These are phyloP conservation scores for Microthlaspi erraticum DNA, from an alignment of 345 rosid genomes.

Conservation along the genomic window DNA sequence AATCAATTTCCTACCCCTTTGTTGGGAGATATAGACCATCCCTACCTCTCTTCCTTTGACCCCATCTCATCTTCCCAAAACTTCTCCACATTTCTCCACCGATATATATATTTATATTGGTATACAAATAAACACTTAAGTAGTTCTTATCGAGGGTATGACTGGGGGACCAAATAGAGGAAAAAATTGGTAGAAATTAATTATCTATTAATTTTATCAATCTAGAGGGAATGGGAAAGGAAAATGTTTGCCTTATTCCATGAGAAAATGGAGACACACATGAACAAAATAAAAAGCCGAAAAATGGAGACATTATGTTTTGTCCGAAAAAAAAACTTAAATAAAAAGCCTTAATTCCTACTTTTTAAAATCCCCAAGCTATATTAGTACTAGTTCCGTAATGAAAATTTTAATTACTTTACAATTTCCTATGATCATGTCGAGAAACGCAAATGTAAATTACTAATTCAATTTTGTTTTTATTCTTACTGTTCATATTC, in stretches of 20 bases:
- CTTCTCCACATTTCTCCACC: constrained; percentile 30
- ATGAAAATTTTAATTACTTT: constrained; percentile 22
- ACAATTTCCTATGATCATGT: constrained; percentile 42
- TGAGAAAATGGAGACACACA: too few relatives aligned
- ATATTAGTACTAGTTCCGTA: constrained; percentile 25
- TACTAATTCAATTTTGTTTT: constrained; percentile 18
- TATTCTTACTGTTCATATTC: constrained; percentile 36
- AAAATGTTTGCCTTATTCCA: too few relatives aligned
- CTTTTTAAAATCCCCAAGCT: constrained; percentile 43
- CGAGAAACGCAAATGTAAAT: constrained; percentile 39
- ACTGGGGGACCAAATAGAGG: too few relatives aligned
- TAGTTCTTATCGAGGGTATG: neutral
- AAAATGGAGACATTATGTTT: too few relatives aligned
- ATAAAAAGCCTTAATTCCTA: constrained; percentile 28
- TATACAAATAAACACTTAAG: neutral
- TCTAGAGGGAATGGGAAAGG: too few relatives aligned
- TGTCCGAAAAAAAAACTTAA: constrained; percentile 10
- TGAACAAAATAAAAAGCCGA: too few relatives aligned
- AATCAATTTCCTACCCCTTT: constrained; percentile 45
- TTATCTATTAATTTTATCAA: too few relatives aligned
- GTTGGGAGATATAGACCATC: constrained; percentile 43
- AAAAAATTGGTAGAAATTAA: too few relatives aligned
- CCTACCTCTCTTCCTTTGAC: constrained; percentile 35
- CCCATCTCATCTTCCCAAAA: constrained; percentile 30
- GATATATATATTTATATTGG: neutral